Evolutionary conservation across 257 asterid genomes (phyloP).

Genomic region (Petrea volubilis): DNA sequence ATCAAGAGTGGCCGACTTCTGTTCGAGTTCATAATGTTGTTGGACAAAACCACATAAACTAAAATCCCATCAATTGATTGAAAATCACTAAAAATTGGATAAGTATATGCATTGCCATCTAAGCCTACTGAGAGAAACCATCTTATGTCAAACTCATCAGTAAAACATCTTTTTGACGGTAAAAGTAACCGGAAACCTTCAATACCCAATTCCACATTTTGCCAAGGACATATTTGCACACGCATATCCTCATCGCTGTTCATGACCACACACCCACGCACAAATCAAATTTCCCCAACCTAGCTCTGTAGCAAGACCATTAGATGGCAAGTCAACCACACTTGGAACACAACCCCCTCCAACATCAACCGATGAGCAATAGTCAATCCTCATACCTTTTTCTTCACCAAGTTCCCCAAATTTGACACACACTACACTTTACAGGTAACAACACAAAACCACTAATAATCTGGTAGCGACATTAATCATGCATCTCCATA

Average conservation of each 20-base stretch:
- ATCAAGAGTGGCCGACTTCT: not conserved
- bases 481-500: slow-evolving; percentile 9
- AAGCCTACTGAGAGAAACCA: not conserved
- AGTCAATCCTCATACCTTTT: not conserved
- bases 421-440: not conserved
- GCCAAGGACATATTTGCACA: not conserved
- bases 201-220: slow-evolving; percentile 6
- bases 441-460: not conserved
- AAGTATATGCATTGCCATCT: not conserved
- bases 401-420: not conserved
- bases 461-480: slow-evolving; percentile 12
- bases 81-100: not conserved
- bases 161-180: not conserved
- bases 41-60: not conserved
- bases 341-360: not conserved
- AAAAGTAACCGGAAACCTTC: slow-evolving; percentile 5
- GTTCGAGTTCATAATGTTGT: not conserved
- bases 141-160: not conserved
- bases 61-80: not conserved
- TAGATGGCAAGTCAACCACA: not conserved
- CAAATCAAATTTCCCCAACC: not conserved
- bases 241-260: not conserved
- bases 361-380: slow-evolving; percentile 24
- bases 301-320: not conserved
- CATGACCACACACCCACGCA: not conserved